These are phyloP conservation scores for Prinsepia uniflora DNA, from an alignment of 306 rosid species.

Conservation along the genomic window DNA sequence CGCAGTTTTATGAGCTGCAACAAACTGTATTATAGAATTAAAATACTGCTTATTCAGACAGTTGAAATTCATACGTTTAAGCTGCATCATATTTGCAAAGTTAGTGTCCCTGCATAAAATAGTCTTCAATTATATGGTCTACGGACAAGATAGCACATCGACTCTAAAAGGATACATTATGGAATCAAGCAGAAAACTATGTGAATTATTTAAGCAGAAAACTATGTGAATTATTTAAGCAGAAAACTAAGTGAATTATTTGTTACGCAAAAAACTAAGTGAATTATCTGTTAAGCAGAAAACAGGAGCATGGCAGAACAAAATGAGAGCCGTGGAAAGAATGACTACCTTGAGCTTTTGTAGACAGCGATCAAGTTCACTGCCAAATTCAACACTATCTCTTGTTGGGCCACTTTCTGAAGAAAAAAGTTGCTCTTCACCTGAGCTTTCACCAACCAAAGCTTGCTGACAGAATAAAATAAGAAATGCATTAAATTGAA, in stretches of 20 bases:
- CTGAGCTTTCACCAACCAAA: constrained; percentile 82
- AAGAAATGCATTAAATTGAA: constrained; percentile 12
- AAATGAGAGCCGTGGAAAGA: not conserved
- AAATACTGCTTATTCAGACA: too few species aligned
- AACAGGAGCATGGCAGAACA: not conserved
- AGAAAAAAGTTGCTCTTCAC: constrained; percentile 90
- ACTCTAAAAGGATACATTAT: not conserved
- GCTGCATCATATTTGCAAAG: not conserved
- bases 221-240: too few species aligned
- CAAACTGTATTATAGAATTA: too few species aligned
- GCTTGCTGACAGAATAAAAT: constrained; percentile 61
- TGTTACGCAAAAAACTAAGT: too few species aligned
- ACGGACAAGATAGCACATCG: not conserved
- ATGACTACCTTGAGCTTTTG: constrained; percentile 64
- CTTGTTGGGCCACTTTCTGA: constrained; percentile 48
- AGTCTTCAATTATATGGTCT: not conserved
- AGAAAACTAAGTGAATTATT: too few species aligned
- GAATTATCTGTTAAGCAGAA: too few species aligned
- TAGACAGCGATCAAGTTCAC: constrained; percentile 61
- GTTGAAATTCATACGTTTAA: too few species aligned
- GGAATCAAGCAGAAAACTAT: too few species aligned
- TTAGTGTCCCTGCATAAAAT: not conserved
- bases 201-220: too few species aligned
- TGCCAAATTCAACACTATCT: constrained; percentile 40
- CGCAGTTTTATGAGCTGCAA: too few species aligned